phyloP scores from a whole-genome alignment of 805 yeast species.

The Dipodascopsis tothii region DNA sequence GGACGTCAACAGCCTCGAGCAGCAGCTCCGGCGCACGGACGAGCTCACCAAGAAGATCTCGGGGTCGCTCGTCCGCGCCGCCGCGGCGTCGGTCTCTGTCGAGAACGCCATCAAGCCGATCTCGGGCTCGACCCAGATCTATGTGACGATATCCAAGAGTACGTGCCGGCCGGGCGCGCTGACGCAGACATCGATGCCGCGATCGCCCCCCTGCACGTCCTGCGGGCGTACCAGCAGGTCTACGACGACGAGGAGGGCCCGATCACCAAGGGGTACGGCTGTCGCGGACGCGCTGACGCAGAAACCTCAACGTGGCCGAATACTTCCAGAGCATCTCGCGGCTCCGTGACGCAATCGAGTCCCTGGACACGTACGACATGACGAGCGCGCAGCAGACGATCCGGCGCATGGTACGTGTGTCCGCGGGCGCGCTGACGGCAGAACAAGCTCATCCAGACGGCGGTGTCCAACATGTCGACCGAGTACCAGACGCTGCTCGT shows the following conservation, averaged over 20 bases:
- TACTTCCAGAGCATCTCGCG: constrained; percentile 25
- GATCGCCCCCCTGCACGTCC: constrained; percentile 8
- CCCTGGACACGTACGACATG: constrained; percentile 26
- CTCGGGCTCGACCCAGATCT: constrained; percentile 50
- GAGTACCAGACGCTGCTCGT: constrained; percentile 9
- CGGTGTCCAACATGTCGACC: constrained; percentile 16
- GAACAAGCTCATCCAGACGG: constrained; percentile 12
- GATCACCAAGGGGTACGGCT: constrained; percentile 35
- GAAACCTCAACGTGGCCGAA: constrained; percentile 24
- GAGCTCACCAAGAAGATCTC: constrained; percentile 50
- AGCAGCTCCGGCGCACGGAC: constrained; percentile 54
- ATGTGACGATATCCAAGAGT: constrained; percentile 49
- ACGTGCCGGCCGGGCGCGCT: constrained; percentile 37
- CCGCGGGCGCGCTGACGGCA: not conserved
- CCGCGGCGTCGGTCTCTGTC: constrained; percentile 48
- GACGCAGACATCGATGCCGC: constrained; percentile 26
- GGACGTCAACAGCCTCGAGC: constrained; percentile 43
- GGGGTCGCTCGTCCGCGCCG: constrained; percentile 47
- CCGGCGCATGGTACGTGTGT: constrained; percentile 5
- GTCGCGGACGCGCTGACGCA: constrained; percentile 34
- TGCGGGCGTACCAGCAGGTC: constrained; percentile 15
- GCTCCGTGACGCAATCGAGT: constrained; percentile 24
- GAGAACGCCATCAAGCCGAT: constrained; percentile 65
- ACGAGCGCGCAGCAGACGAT: constrained; percentile 14
- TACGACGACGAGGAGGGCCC: constrained; percentile 22